These are phyloP conservation scores for Zygosaccharomyces sapae DNA, from an alignment of 1,139 yeast species.

Conservation along the genomic window DNA sequence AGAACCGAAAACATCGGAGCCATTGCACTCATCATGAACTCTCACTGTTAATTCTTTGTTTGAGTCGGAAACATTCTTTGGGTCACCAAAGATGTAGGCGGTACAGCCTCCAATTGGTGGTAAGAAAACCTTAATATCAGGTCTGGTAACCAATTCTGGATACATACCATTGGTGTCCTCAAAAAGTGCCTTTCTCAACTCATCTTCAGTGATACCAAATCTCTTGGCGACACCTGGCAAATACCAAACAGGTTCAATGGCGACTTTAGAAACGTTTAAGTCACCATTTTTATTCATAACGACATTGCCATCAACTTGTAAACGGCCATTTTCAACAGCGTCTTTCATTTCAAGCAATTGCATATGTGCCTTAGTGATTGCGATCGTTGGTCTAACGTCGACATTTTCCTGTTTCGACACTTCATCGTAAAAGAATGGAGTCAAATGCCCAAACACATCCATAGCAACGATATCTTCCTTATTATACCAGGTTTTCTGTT, in stretches of 20 bases:
- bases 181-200: conserved; percentile 52
- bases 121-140: conserved; percentile 55
- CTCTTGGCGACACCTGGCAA: conserved; percentile 61
- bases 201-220: conserved; percentile 51
- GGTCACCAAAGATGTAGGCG: conserved; percentile 58
- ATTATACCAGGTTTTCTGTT: conserved; percentile 51
- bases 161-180: conserved; percentile 64
- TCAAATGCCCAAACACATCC: conserved; percentile 60
- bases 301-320: conserved; percentile 52
- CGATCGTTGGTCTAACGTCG: conserved; percentile 57
- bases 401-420: conserved; percentile 43
- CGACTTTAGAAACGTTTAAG: conserved; percentile 54
- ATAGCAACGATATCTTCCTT: conserved; percentile 53
- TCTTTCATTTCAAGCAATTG: conserved; percentile 53
- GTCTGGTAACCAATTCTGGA: conserved; percentile 59
- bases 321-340: conserved; percentile 47
- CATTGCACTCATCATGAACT: conserved; percentile 62
- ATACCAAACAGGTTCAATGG: conserved; percentile 65
- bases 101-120: conserved; percentile 65
- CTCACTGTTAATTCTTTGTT: conserved; percentile 49
- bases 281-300: conserved; percentile 56
- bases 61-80: conserved; percentile 48
- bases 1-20: conserved; percentile 61
- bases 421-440: conserved; percentile 52
- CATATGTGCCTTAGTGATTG: conserved; percentile 58